Percentiles rank a stretch among this genome's conserved stretches.
These are phyloP conservation scores for Aureobasidium sp. DNA, from an alignment of 2,329 filamentous ascomycete genomes.

Conservation along the genomic window DNA sequence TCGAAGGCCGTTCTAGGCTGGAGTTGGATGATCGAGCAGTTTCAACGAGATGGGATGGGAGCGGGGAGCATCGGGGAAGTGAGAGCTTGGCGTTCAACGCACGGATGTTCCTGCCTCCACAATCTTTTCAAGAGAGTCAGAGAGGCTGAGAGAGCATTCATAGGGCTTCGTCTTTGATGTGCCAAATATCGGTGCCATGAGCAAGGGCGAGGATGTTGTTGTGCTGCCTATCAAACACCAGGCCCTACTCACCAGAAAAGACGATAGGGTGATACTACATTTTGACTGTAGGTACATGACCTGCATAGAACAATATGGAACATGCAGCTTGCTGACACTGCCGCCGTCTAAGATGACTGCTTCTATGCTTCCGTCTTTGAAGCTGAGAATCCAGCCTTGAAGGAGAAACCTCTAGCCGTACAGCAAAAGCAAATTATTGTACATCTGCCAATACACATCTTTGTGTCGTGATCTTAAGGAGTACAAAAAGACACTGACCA, in stretches of 20 bases:
- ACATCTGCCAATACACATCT: background rate
- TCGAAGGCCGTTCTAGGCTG: background rate
- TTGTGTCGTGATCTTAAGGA: background rate
- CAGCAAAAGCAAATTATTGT: conserved; percentile 82
- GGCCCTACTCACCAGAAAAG: conserved; percentile 37
- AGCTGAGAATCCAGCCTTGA: conserved; percentile 66
- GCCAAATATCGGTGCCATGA: background rate
- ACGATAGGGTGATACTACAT: conserved; percentile 67
- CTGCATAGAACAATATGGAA: conserved; percentile 9
- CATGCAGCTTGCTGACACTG: background rate
- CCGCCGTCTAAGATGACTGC: conserved; percentile 55
- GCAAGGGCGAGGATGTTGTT: background rate
- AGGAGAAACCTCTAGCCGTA: conserved; percentile 66
- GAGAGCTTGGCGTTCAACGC: background rate
- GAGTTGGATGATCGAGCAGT: background rate
- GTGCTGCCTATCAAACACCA: background rate
- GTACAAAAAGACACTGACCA: background rate
- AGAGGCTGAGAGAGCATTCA: background rate
- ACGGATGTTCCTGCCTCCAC: background rate
- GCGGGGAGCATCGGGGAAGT: background rate
- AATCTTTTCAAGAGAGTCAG: background rate
- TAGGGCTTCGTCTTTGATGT: background rate
- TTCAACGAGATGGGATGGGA: background rate
- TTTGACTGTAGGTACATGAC: conserved; percentile 49
- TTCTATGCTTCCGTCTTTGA: conserved; percentile 94